Evolutionary conservation across 1,284 basidiomycete species (phyloP).

Genomic region (Takashimella tepidaria): DNA sequence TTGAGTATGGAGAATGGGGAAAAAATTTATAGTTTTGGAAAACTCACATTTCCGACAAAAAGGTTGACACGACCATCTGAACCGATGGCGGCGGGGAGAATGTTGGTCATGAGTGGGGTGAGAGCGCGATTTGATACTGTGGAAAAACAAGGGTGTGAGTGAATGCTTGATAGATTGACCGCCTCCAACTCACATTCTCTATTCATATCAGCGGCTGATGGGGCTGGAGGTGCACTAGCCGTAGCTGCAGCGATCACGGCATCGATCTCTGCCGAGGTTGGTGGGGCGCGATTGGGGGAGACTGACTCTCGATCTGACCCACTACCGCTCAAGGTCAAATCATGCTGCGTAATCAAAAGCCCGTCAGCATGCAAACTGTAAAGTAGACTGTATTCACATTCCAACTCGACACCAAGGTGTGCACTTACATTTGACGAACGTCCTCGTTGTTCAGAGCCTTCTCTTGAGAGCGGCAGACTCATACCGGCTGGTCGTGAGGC

Average conservation of each 20-base stretch:
- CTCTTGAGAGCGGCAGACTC: constrained; percentile 1
- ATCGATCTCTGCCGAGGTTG: constrained; percentile 45
- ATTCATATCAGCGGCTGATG: constrained; percentile 19
- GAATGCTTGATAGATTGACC: neutral
- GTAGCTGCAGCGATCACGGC: constrained; percentile 45
- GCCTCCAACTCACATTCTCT: constrained; percentile 23
- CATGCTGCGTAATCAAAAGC: neutral
- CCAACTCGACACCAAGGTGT: neutral
- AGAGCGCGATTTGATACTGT: constrained; percentile 29
- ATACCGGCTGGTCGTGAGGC: neutral
- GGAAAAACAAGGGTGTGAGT: neutral
- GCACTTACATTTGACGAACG: neutral
- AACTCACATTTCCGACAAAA: constrained; percentile 78
- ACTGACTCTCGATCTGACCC: neutral
- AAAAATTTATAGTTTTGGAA: too few relatives aligned
- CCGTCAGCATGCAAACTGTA: neutral
- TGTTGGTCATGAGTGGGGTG: constrained; percentile 46
- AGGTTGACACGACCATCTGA: constrained; percentile 80
- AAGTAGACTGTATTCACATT: neutral
- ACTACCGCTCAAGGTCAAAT: neutral
- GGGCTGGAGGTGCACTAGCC: constrained; percentile 42
- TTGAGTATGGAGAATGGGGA: too few relatives aligned
- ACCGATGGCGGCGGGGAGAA: constrained; percentile 43
- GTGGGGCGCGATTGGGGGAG: constrained; percentile 14
- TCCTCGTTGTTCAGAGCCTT: neutral